These are phyloP conservation scores for Trichaptum fuscoviolaceum DNA, from an alignment of 768 basidiomycete species.

Conservation along the genomic window DNA sequence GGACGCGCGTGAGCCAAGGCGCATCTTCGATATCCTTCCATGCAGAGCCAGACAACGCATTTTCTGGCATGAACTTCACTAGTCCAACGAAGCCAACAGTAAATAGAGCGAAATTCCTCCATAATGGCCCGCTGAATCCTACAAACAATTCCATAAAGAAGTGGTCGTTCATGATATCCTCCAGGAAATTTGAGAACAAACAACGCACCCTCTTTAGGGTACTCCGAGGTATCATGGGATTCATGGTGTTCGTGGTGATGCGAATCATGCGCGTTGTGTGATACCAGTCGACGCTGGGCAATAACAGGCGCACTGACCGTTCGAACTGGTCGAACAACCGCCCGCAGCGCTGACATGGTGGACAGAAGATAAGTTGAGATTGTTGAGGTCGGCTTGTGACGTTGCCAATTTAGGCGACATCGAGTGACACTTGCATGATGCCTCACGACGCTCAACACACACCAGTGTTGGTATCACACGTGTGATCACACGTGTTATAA, in stretches of 20 bases:
- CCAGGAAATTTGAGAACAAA: background rate
- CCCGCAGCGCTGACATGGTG: background rate
- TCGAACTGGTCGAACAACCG: background rate
- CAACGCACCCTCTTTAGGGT: conserved; percentile 55
- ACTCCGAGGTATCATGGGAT: conserved; percentile 32
- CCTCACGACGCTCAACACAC: too few relatives aligned
- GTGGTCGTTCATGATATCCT: background rate
- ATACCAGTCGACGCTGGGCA: background rate
- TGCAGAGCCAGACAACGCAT: background rate
- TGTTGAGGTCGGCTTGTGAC: background rate
- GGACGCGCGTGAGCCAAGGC: conserved; percentile 61
- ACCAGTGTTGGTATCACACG: too few relatives aligned
- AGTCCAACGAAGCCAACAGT: conserved; percentile 45
- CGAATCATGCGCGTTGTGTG: background rate
- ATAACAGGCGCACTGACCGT: background rate
- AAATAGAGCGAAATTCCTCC: conserved; percentile 57
- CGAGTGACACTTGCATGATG: background rate
- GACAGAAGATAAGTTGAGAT: background rate
- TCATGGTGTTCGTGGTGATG: conserved; percentile 36
- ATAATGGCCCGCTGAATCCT: conserved; percentile 65
- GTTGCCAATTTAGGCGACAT: background rate
- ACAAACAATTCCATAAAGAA: background rate
- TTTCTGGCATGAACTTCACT: conserved; percentile 61
- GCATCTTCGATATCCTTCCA: conserved; percentile 14
- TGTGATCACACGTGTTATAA: too few relatives aligned